Evolutionary conservation across 106 monocot species (phyloP).

Genomic region (Dactylorhiza incarnata): DNA sequence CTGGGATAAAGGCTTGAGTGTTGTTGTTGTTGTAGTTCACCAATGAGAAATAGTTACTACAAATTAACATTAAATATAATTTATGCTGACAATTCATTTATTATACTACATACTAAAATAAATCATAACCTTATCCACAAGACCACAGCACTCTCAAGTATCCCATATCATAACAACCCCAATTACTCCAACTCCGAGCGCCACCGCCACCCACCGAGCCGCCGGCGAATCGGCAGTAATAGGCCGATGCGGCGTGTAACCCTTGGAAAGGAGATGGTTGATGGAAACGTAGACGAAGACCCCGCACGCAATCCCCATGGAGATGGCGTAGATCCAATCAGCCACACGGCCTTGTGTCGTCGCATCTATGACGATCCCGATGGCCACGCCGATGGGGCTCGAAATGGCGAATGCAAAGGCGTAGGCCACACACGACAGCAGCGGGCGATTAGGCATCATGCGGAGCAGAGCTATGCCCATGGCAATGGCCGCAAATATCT

Average conservation of each 20-base stretch:
- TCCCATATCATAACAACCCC: conserved; percentile 94
- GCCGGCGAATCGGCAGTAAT: conserved; percentile 16
- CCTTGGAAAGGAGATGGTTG: conserved; percentile 70
- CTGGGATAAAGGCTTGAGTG: no score
- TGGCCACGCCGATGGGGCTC: conserved; percentile 63
- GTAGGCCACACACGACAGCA: conserved; percentile 48
- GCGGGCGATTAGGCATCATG: conserved; percentile 61
- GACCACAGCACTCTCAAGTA: conserved; percentile 13
- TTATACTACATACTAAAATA: no score
- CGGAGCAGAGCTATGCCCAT: conserved; percentile 77
- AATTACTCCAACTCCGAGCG: conserved; percentile 58
- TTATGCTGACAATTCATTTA: no score
- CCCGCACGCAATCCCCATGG: conserved; percentile 77
- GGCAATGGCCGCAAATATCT: conserved; percentile 72
- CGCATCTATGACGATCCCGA: conserved; percentile 69
- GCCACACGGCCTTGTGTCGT: conserved; percentile 67
- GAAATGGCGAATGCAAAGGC: conserved; percentile 79
- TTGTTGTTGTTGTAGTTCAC: no score
- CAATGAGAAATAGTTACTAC: no score
- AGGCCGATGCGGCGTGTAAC: conserved; percentile 32
- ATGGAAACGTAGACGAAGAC: conserved; percentile 73
- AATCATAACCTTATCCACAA: no score
- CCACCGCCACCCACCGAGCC: conserved; percentile 40
- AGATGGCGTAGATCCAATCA: conserved; percentile 81
- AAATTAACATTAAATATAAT: no score